These are phyloP conservation scores for Panaeolus cyanescens DNA, from an alignment of 768 basidiomycete genomes.

Conservation along the genomic window DNA sequence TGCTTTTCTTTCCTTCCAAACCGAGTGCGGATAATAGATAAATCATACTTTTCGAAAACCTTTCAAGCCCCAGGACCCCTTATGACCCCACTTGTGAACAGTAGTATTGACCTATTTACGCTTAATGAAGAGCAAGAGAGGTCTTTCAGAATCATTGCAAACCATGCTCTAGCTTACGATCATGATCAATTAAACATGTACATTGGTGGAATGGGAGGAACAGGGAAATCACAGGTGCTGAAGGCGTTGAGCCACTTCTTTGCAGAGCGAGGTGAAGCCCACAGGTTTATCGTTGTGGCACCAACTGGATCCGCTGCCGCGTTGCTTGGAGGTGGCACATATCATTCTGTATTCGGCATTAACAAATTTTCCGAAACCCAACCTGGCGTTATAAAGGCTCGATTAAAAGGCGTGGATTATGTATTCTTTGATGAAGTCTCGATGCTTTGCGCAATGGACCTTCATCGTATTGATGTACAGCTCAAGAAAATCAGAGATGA, in stretches of 20 bases:
- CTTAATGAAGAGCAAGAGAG: slow-evolving; percentile 28
- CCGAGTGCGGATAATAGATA: background rate
- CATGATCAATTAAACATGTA: slow-evolving; percentile 28
- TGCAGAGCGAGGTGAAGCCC: slow-evolving; percentile 9
- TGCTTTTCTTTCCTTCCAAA: background rate
- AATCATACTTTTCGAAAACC: background rate
- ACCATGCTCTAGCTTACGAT: slow-evolving; percentile 17
- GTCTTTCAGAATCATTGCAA: slow-evolving; percentile 27
- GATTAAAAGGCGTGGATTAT: slow-evolving; percentile 33
- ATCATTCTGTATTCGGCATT: slow-evolving; percentile 13
- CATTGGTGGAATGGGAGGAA: slow-evolving; percentile 33
- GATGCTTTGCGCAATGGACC: slow-evolving; percentile 33
- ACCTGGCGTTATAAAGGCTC: background rate
- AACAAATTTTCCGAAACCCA: background rate
- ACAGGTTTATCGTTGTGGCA: slow-evolving; percentile 18
- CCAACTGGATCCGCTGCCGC: slow-evolving; percentile 19
- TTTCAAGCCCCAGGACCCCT: background rate
- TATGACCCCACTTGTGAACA: background rate
- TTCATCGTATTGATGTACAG: slow-evolving; percentile 28
- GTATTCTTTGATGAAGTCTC: slow-evolving; percentile 45
- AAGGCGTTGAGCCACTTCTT: slow-evolving; percentile 26
- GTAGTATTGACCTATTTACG: slow-evolving; percentile 6
- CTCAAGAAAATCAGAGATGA: slow-evolving; percentile 15
- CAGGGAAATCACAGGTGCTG: slow-evolving; percentile 34
- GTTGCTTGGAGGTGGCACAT: slow-evolving; percentile 10